Base-by-base conservation (phyloP, 2,329 filamentous ascomycete species). In the Myriosclerotinia curreyana region DNA sequence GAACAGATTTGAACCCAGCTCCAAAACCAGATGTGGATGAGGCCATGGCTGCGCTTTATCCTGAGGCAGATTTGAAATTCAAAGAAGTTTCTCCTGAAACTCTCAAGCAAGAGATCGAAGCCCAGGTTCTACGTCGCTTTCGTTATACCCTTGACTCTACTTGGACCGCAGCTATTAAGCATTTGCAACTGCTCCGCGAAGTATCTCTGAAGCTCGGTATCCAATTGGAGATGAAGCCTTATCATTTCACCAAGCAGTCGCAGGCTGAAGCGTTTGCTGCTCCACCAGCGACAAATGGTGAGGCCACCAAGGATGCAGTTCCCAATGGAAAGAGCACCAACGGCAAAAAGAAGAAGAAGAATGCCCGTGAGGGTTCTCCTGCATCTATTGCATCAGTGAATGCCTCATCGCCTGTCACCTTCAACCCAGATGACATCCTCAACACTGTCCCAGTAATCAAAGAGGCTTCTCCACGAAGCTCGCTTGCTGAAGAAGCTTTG, bases 401-500 rank as follows among this genome's bases (percentile, higher is more conserved):
- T 22, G 78, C 74, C 71, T 79, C 71, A 69, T 82, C 76, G 66
- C 77, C 71, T 70, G 76, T 76, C 66, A 92, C 90, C 0, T 98
- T 99, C 78, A 82, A 80, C 60, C 81, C 91, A 0, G 92, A 96
- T 66, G 92, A 99, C 71, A 84, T 99, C 68, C 78, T 96, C 69
- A 97, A 97, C 77, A 83, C 97, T 66, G 91, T 97, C n/a, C 95
- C 95, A 9, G 80, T 98, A 53, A 86, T 98, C 73, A 98, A 98
- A 81, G 93, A 99, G 75, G 95, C 95, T 5, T 88, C 90, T 66
- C 95, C 94, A 48, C 89, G 91, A 77, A 97, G 93, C 75, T 82
- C 91, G 34, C 83, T 99, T 66, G 94, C 95, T 0, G 95, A 99
- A 76, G 95, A 99, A 78, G 94, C 95, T 17, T 82, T 99, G 51